A percentile compares a stretch with the other conserved stretches of the same genome.
Evolutionary conservation across 1,139 yeast species (phyloP).

Genomic region (Candida frijolesensis): DNA sequence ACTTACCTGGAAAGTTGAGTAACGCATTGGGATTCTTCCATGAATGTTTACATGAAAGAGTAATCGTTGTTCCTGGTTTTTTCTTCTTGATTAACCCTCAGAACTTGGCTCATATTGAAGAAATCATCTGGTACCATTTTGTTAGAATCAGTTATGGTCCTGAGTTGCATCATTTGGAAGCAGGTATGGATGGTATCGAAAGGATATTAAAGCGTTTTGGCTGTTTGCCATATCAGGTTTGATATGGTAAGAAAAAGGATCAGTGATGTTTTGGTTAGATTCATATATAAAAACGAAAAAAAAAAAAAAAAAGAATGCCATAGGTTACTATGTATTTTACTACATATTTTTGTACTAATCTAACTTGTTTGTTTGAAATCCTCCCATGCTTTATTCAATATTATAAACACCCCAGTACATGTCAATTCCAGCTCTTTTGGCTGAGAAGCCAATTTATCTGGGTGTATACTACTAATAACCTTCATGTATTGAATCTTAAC

Average conservation of each 20-base stretch:
- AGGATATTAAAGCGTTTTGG: conserved; percentile 52
- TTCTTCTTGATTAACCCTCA: conserved; percentile 68
- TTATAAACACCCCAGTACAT: conserved; percentile 84
- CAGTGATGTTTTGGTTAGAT: no score
- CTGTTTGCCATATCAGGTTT: conserved; percentile 37
- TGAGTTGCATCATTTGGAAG: conserved; percentile 52
- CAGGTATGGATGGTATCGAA: conserved; percentile 72
- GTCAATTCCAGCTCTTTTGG: conserved; percentile 73
- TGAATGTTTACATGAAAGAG: conserved; percentile 65
- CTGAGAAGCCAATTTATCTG: conserved; percentile 69
- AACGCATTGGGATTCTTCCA: conserved; percentile 70
- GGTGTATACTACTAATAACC: conserved; percentile 92
- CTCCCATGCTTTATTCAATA: conserved; percentile 91
- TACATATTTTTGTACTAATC: neutral
- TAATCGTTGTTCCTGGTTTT: conserved; percentile 68
- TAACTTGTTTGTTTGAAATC: conserved; percentile 49
- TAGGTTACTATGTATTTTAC: neutral
- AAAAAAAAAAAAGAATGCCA: neutral
- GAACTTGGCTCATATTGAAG: conserved; percentile 61
- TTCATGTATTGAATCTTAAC: conserved; percentile 88
- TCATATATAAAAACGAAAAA: neutral
- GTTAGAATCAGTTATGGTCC: conserved; percentile 70
- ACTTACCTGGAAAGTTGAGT: conserved; percentile 60
- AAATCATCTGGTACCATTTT: conserved; percentile 65
- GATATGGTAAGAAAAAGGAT: neutral